A percentile compares a stretch with the other conserved stretches of the same genome.
phyloP scores from a whole-genome alignment of 257 asterid species.

The Solanum bukasovii region DNA sequence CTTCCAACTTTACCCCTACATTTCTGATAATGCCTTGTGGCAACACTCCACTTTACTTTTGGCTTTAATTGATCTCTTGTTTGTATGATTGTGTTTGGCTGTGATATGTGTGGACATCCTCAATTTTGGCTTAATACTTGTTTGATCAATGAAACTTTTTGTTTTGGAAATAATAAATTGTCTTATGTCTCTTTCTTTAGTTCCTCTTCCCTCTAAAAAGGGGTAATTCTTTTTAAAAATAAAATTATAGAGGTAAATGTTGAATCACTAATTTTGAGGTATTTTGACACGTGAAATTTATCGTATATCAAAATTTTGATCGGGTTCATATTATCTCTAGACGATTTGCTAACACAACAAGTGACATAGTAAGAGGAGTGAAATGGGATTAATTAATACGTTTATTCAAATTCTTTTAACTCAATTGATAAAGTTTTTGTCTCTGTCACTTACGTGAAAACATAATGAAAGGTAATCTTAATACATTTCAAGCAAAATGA shows the following conservation, averaged over 20 bases:
- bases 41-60: neutral
- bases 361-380: too few relatives aligned
- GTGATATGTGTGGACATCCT: neutral
- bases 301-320: neutral
- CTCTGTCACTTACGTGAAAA: neutral
- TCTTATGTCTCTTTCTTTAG: neutral
- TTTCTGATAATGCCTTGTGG: neutral
- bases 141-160: neutral
- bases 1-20: neutral
- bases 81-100: neutral
- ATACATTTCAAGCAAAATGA: neutral
- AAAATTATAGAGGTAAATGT: neutral
- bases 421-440: accelerated
- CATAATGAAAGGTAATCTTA: neutral
- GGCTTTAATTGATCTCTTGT: neutral
- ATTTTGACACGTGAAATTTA: neutral
- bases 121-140: neutral
- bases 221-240: neutral
- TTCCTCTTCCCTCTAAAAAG: neutral
- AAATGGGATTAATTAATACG: too few relatives aligned
- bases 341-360: too few relatives aligned
- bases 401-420: too few relatives aligned
- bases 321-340: neutral
- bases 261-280: neutral
- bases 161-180: neutral